Base-by-base conservation (phyloP, 1,284 basidiomycete genomes). In the Leucoagaricus sp. region DNA sequence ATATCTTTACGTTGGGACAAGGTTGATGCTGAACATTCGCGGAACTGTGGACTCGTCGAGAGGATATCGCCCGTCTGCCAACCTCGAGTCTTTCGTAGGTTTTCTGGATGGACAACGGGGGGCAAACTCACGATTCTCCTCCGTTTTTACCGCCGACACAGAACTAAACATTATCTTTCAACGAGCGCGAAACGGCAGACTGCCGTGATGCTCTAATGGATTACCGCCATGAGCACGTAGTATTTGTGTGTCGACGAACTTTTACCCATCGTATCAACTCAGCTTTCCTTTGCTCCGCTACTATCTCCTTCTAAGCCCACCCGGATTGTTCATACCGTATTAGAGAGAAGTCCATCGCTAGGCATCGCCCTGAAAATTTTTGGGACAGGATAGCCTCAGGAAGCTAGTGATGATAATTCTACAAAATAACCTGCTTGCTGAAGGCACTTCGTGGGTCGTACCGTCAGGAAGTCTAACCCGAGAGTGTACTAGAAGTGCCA, bases 21-120 rank as follows among this genome's bases (percentile, higher is more conserved):
- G 54, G 29, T 29, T 56, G 54, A 56, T 45, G 28, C 33, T 56
- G n/a, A 56, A 56, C 21, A 26, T 56, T 10, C 29, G 54, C n/a
- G 21, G 17, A 12, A 56, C 41, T 2, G 47, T 44, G 3, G 54
- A 55, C 13, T 49, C 46, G 26, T 33, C 29, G 3, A 49, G 28
- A 34, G 23, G 23, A 13, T 21, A 26, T n/a, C 33, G 40, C 7
- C 28, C 38, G 10, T 55, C 54, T 28, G 25, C 38, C 12, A 49
- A 49, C 29, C 23, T 55, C 4, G 54, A 55, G 8, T 55, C 54
- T 19, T 49, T 49, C 21, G 29, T 8, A 4, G 15, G 45, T 17
- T 49, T 49, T n/a, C 4, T 15, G 40, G 41, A 33, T 21, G 15
- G 45, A 5, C 34, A 19, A 12, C 31, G 34, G 33, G 8, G n/a